A percentile compares a stretch with the other conserved stretches of the same genome.
These are phyloP conservation scores for Ganoderma sinense DNA, from an alignment of 1,284 basidiomycete genomes.

Conservation along the genomic window DNA sequence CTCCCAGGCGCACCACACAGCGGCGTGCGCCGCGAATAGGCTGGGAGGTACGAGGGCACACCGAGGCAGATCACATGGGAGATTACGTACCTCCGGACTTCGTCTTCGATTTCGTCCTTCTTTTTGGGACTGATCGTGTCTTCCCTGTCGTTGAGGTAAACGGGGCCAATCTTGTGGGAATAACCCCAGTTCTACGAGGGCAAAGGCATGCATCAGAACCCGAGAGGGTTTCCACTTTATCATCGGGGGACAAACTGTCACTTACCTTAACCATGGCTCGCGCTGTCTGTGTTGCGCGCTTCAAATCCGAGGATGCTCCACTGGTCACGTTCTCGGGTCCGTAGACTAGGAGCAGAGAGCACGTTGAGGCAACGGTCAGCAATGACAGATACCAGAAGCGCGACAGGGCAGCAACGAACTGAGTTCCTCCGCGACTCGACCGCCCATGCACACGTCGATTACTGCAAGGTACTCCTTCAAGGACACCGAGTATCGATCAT, in stretches of 20 bases:
- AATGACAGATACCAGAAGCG: not conserved
- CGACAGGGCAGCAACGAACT: conserved; percentile 51
- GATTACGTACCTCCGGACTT: conserved; percentile 77
- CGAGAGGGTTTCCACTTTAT: conserved; percentile 13
- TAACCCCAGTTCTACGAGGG: conserved; percentile 74
- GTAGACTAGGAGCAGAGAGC: conserved; percentile 64
- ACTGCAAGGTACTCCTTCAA: conserved; percentile 77
- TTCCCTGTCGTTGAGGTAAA: conserved; percentile 79
- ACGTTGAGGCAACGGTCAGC: conserved; percentile 19
- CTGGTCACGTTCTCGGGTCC: conserved; percentile 89
- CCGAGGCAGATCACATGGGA: conserved; percentile 23
- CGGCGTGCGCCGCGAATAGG: conserved; percentile 11
- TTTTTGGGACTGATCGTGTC: conserved; percentile 75
- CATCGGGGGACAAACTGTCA: conserved; percentile 21
- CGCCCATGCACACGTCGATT: conserved; percentile 93
- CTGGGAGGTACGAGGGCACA: conserved; percentile 19
- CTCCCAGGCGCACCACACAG: conserved; percentile 10
- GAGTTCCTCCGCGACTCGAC: conserved; percentile 92
- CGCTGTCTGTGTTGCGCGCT: conserved; percentile 81
- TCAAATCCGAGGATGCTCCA: conserved; percentile 90
- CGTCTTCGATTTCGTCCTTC: conserved; percentile 85
- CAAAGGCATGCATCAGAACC: conserved; percentile 16
- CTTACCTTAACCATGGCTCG: conserved; percentile 89
- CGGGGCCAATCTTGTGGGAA: conserved; percentile 84
- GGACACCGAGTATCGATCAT: conserved; percentile 79